Evolutionary conservation across 345 rosid species (phyloP).

Genomic region (Pistacia vera): DNA sequence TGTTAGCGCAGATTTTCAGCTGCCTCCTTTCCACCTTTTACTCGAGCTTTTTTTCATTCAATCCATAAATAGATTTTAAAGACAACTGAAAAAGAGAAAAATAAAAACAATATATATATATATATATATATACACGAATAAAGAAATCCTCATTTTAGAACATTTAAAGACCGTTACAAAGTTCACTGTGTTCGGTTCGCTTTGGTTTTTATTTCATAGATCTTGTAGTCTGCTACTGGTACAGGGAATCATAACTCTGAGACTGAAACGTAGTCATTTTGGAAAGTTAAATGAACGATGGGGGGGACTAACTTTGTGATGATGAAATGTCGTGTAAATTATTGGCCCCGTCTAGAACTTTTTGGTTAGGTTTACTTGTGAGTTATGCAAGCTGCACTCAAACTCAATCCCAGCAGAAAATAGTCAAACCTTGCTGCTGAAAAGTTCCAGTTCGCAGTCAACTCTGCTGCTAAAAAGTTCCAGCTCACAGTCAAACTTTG

Average conservation of each 20-base stretch:
- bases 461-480: too few species aligned
- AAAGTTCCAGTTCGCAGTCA: too few species aligned
- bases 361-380: too few species aligned
- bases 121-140: not conserved
- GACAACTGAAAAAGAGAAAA: not conserved
- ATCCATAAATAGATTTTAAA: slow-evolving; percentile 1
- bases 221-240: not conserved
- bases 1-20: slow-evolving; percentile 32
- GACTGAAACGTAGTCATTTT: not conserved
- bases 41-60: not conserved
- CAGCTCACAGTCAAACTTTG: too few species aligned
- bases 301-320: too few species aligned
- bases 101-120: not conserved
- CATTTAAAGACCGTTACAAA: too few species aligned
- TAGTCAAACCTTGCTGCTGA: too few species aligned
- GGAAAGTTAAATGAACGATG: too few species aligned
- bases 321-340: too few species aligned
- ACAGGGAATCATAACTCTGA: not conserved
- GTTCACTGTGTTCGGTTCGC: not conserved
- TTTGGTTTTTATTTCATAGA: not conserved
- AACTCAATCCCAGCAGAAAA: too few species aligned
- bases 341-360: too few species aligned
- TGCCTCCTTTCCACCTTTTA: not conserved
- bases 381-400: too few species aligned
- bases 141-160: not conserved